Evolutionary conservation across 805 yeast genomes (phyloP).

Genomic region (Metschnikowia koreensis): DNA sequence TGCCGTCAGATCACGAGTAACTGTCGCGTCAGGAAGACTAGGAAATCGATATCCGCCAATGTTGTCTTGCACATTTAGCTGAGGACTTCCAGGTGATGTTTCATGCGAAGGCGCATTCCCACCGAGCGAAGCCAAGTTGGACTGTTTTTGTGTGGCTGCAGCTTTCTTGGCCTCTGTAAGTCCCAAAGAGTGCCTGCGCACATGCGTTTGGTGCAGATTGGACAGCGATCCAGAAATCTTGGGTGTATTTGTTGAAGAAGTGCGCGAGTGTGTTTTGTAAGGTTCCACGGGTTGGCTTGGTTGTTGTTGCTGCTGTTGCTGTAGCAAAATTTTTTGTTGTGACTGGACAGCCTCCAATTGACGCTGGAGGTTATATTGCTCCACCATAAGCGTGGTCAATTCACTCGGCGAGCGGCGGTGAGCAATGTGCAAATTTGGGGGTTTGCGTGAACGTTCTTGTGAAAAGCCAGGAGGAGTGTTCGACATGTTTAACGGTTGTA

Average conservation of each 20-base stretch:
- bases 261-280: conserved; percentile 36
- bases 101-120: conserved; percentile 9
- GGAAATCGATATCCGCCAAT: conserved; percentile 56
- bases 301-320: conserved; percentile 47
- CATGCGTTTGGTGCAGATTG: conserved; percentile 59
- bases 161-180: conserved; percentile 91
- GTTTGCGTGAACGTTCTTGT: conserved; percentile 23
- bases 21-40: conserved; percentile 32
- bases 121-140: conserved; percentile 33
- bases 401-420: conserved; percentile 96
- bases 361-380: conserved; percentile 84
- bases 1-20: conserved; percentile 14
- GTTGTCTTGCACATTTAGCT: conserved; percentile 10
- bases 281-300: conserved; percentile 21
- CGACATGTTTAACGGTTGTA: conserved; percentile 12
- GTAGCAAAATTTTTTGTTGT: conserved; percentile 85
- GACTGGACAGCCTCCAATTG: conserved; percentile 89
- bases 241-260: conserved; percentile 28
- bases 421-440: conserved; percentile 74
- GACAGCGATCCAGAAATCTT: conserved; percentile 30
- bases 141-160: conserved; percentile 82
- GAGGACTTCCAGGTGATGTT: conserved; percentile 18
- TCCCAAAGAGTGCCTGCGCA: conserved; percentile 89
- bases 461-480: conserved; percentile 11
- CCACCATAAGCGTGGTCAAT: conserved; percentile 86